Evolutionary conservation across 257 asterid species (phyloP).

Genomic region (Nicotiana obtusifolia): DNA sequence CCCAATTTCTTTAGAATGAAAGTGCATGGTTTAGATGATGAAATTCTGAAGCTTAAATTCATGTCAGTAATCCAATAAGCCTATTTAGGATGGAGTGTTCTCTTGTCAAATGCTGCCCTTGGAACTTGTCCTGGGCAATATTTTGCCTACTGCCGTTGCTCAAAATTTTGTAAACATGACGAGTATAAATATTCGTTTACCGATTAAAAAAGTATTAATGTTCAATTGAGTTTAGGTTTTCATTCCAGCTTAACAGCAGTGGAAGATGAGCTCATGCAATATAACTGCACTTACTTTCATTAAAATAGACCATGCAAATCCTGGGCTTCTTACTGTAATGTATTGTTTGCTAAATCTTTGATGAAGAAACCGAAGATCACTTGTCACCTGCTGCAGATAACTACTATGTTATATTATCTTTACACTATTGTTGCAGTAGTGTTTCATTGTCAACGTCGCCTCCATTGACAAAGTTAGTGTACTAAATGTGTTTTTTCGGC

Average conservation of each 20-base stretch:
- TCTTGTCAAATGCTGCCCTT: not conserved
- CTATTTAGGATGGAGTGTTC: not conserved
- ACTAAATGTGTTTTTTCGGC: not conserved
- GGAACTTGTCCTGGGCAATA: not conserved
- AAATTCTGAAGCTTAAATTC: not conserved
- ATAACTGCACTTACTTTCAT: not conserved
- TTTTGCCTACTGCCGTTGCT: not conserved
- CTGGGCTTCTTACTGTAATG: no score
- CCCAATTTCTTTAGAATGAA: not conserved
- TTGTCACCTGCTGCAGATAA: not conserved
- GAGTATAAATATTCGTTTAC: not conserved
- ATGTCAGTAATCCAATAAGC: not conserved
- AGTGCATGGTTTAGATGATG: conserved; percentile 3
- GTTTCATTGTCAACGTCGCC: not conserved
- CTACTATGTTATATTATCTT: not conserved
- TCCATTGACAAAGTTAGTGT: not conserved
- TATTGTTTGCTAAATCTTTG: not conserved
- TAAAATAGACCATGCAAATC: not conserved
- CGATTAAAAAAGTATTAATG: not conserved
- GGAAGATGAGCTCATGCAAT: not conserved
- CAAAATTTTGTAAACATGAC: not conserved
- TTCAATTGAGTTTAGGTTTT: not conserved
- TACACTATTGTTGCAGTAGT: not conserved
- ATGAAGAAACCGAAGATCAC: not conserved
- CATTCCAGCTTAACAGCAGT: not conserved